These are phyloP conservation scores for Mucor velutinosus DNA, from an alignment of 371 early-diverging fungal genomes.

Conservation along the genomic window DNA sequence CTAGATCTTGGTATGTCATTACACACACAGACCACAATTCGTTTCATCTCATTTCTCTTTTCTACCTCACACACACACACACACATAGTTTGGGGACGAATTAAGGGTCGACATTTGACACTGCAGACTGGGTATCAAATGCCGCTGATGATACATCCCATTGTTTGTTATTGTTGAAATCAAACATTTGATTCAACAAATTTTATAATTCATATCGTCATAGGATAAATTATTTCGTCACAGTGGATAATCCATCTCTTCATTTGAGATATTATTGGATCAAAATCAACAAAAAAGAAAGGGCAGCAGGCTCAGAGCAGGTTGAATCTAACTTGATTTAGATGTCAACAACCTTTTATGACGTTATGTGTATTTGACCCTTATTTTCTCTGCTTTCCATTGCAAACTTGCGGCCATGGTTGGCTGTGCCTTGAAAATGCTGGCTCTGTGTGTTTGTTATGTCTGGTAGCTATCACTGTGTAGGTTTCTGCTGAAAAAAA, in stretches of 20 bases:
- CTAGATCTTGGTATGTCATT: neutral
- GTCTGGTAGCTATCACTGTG: neutral
- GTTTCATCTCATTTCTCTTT: too few relatives aligned
- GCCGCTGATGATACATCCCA: too few relatives aligned
- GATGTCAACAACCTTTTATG: slow-evolving; percentile 4
- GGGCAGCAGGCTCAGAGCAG: slow-evolving; percentile 25
- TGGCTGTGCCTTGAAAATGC: slow-evolving; percentile 12
- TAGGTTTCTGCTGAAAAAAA: neutral
- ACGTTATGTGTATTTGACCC: slow-evolving; percentile 6
- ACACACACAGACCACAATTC: neutral
- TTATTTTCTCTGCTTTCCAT: slow-evolving; percentile 3
- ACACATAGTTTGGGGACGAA: too few relatives aligned
- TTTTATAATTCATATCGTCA: neutral
- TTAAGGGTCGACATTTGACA: too few relatives aligned
- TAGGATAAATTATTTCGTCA: slow-evolving; percentile 1
- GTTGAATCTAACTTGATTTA: slow-evolving; percentile 11
- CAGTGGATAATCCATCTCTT: neutral
- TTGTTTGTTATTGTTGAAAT: too few relatives aligned
- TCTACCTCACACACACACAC: too few relatives aligned
- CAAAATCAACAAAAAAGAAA: slow-evolving; percentile 11
- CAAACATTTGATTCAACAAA: neutral
- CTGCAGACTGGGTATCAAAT: too few relatives aligned
- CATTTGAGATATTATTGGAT: neutral
- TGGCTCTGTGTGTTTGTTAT: neutral
- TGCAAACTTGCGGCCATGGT: neutral